Base-by-base conservation (phyloP, 306 rosid genomes). In the Medicago arabica region DNA sequence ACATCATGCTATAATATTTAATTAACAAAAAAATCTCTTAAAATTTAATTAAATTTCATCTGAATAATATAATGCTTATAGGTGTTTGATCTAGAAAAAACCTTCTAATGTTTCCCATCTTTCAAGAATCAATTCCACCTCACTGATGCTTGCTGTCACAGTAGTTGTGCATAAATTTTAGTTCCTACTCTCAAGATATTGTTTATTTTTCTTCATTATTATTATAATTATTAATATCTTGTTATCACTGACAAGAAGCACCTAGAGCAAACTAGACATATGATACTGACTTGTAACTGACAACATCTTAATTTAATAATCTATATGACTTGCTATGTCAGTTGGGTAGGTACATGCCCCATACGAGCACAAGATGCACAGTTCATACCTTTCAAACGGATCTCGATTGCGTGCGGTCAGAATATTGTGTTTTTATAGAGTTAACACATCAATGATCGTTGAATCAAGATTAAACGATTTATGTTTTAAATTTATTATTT, bases 331-430 rank as follows among this genome's bases (percentile, higher is more conserved):
- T 53, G 67, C 18, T 59, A 69, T 78, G 78, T 73, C 69, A 76
- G 71, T 34, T 60, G 50, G 75, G 78, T 71, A 83, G 62, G 79
- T 83, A 78, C 80, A 75, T 72, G 25, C 76, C 28, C 86, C 66
- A 53, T 18, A 83, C 58, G 23, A 62, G 63, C 76, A 31, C 70
- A 82, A 79, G 74, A 43, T 15, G 44, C 41, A 67, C 79, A 54
- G 38, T 72, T 79, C 69, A 80, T 54, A 57, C 19, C 19, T 59
- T 55, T 72, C 15, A 46, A 46, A 46, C 7, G 7, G 51, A 46
- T 46, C 7, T 46, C 16, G n/a, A 46, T 46, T 46, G 15, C 16
- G 13, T 46, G 16, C 51, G 4, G 7, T 46, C 2, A 12, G 51
- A 46, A 46, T 13, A 46, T 6, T 46, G 13, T 46, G 0, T 7